A percentile compares a stretch with the other conserved stretches of the same genome.
Evolutionary conservation across 1,284 basidiomycete species (phyloP).

Genomic region (Sphaerobolus stellatus): DNA sequence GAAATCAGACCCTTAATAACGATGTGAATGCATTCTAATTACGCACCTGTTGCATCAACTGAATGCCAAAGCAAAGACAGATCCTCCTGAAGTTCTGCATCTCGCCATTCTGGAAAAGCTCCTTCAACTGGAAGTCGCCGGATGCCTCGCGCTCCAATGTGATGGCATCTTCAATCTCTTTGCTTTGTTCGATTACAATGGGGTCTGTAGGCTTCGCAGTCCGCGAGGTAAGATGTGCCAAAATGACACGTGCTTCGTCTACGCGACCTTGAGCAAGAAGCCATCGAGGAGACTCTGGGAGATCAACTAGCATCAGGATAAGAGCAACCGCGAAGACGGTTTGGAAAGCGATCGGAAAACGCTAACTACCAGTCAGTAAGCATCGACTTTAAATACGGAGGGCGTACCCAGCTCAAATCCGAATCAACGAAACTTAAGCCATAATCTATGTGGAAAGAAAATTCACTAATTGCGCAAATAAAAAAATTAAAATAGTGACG

Average conservation of each 20-base stretch:
- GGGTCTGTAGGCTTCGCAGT: constrained; percentile 4
- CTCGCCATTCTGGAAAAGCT: constrained; percentile 59
- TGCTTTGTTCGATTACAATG: constrained; percentile 11
- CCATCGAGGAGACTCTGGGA: constrained; percentile 74
- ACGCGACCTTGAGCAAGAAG: constrained; percentile 60
- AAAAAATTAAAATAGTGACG: background rate
- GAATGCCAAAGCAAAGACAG: constrained; percentile 56
- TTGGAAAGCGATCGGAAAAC: constrained; percentile 69
- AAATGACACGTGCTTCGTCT: constrained; percentile 62
- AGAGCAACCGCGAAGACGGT: constrained; percentile 51
- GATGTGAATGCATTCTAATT: background rate
- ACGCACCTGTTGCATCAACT: constrained; percentile 62
- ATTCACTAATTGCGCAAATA: background rate
- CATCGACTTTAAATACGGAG: background rate
- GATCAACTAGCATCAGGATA: constrained; percentile 56
- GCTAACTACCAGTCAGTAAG: constrained; percentile 13
- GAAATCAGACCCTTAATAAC: background rate
- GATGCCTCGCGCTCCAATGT: constrained; percentile 4
- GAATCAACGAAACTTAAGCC: constrained; percentile 11
- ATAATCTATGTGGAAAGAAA: constrained; percentile 8
- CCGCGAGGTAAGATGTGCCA: constrained; percentile 25
- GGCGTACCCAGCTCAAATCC: constrained; percentile 8
- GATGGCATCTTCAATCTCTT: constrained; percentile 14
- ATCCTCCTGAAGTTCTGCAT: constrained; percentile 66
- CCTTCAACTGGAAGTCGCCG: constrained; percentile 25